Evolutionary conservation across 139 green algal genomes (phyloP).

Genomic region (Tetraselmis chui): DNA sequence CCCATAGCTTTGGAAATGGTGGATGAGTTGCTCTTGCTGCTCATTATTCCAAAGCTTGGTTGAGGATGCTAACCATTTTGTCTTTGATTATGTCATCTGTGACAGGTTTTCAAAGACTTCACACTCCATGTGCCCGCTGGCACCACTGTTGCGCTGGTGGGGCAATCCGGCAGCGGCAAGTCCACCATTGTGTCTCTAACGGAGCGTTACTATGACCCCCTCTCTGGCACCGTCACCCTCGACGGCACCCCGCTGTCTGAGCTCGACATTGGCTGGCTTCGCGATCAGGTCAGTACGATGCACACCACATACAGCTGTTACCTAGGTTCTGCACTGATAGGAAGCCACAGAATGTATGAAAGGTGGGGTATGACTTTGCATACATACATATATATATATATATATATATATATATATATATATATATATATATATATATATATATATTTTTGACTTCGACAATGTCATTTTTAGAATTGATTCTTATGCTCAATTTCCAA

Average conservation of each 20-base stretch:
- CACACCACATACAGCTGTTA: no score
- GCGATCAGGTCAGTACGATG: conserved; percentile 38
- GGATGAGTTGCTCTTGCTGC: conserved; percentile 20
- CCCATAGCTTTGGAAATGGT: no score
- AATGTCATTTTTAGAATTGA: no score
- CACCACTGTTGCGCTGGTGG: conserved; percentile 82
- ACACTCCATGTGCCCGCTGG: conserved; percentile 44
- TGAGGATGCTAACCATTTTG: no score
- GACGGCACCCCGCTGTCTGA: conserved; percentile 71
- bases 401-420: background rate
- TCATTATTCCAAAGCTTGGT: no score
- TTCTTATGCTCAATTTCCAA: no score
- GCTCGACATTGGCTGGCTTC: conserved; percentile 67
- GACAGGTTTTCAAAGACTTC: conserved; percentile 25
- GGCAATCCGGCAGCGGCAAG: conserved; percentile 83
- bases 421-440: no score
- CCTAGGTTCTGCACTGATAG: background rate
- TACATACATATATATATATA: background rate
- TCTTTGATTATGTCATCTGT: no score
- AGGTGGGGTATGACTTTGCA: background rate
- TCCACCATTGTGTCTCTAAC: conserved; percentile 81
- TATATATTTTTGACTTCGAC: no score
- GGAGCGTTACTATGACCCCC: conserved; percentile 87
- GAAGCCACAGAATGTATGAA: background rate
- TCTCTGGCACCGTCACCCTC: conserved; percentile 45